phyloP scores from a whole-genome alignment of 768 basidiomycete genomes.

The Plicaturopsis crispa region DNA sequence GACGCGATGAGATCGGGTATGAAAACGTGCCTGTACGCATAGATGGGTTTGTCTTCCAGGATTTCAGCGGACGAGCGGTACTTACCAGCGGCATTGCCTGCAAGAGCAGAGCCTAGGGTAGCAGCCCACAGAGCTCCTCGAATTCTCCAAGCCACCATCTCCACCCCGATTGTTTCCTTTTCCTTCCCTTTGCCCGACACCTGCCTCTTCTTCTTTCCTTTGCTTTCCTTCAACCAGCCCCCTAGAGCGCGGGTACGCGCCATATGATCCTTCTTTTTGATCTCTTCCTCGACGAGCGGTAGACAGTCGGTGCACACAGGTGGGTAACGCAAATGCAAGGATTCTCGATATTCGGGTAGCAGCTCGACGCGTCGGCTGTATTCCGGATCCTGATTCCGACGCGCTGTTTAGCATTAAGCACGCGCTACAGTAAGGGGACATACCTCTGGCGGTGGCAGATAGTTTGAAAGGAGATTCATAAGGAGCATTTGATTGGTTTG shows the following conservation, averaged over 20 bases:
- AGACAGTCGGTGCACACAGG: constrained; percentile 74
- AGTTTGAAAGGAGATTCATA: constrained; percentile 82
- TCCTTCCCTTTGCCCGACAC: constrained; percentile 32
- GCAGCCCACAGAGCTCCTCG: constrained; percentile 62
- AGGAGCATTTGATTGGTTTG: constrained; percentile 90
- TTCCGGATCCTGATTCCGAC: constrained; percentile 55
- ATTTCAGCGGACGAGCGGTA: too few relatives aligned
- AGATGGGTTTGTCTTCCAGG: too few relatives aligned
- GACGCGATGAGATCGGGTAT: constrained; percentile 11
- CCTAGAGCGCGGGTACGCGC: constrained; percentile 74
- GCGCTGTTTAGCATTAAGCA: constrained; percentile 1
- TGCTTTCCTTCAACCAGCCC: constrained; percentile 58
- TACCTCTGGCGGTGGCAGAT: constrained; percentile 75
- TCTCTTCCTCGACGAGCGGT: constrained; percentile 76
- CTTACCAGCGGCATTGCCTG: constrained; percentile 42
- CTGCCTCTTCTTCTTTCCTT: constrained; percentile 51
- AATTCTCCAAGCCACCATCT: constrained; percentile 59
- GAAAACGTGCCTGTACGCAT: too few relatives aligned
- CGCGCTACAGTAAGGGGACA: constrained; percentile 18
- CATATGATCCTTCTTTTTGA: constrained; percentile 72
- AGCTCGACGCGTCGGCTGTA: constrained; percentile 55
- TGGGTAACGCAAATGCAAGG: constrained; percentile 77
- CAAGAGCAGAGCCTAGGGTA: constrained; percentile 34
- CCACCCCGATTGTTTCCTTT: constrained; percentile 35
- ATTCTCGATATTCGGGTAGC: constrained; percentile 66